phyloP scores from a whole-genome alignment of 2,329 filamentous ascomycete species.

The Cytospora piceicola region DNA sequence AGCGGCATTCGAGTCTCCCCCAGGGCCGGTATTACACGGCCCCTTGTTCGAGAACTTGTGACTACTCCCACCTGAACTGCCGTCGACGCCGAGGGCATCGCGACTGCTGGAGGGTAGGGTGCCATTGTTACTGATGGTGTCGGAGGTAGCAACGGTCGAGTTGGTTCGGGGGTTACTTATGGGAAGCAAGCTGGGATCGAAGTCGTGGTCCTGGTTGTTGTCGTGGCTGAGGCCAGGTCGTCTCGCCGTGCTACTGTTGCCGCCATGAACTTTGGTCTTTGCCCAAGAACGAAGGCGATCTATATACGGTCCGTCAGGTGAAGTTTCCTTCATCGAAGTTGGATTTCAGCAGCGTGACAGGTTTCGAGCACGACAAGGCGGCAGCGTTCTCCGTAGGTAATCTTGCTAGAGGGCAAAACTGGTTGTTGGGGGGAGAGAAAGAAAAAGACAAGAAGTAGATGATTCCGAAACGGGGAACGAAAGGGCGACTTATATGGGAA shows the following conservation, averaged over 20 bases:
- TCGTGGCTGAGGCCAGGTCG: constrained; percentile 44
- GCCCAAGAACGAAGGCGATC: constrained; percentile 61
- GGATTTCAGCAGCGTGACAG: constrained; percentile 33
- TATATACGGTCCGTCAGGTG: constrained; percentile 56
- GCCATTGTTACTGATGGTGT: constrained; percentile 30
- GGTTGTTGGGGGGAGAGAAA: constrained; percentile 1
- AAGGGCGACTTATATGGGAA: constrained; percentile 23
- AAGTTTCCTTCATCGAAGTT: constrained; percentile 67
- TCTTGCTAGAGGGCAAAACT: constrained; percentile 8
- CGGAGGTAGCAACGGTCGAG: constrained; percentile 29
- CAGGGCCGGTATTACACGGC: constrained; percentile 33
- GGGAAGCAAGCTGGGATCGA: constrained; percentile 44
- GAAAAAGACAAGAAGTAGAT: background rate
- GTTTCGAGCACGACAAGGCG: constrained; percentile 25
- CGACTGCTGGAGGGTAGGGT: constrained; percentile 13
- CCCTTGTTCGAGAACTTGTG: constrained; percentile 35
- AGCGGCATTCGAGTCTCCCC: constrained; percentile 43
- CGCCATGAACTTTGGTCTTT: constrained; percentile 59
- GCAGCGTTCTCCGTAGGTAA: constrained; percentile 7
- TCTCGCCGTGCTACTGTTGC: constrained; percentile 43
- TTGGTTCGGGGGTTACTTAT: constrained; percentile 40
- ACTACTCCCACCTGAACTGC: constrained; percentile 8
- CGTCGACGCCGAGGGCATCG: constrained; percentile 24
- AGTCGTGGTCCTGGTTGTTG: background rate
- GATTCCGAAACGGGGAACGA: background rate